phyloP scores from a whole-genome alignment of 768 basidiomycete genomes.

The Russula sp. region DNA sequence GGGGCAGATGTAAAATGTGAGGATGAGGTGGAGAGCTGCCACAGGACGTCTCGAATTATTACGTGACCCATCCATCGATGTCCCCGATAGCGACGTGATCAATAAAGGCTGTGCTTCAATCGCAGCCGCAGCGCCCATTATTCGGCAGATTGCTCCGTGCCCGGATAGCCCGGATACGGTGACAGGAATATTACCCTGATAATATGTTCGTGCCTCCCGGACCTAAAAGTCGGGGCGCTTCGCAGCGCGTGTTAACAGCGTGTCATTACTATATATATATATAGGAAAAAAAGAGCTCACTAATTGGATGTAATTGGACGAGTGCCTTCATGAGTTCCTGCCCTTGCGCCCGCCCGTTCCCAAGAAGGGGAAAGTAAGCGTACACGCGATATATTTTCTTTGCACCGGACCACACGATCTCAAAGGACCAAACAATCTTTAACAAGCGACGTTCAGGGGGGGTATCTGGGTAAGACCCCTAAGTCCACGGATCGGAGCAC shows the following conservation, averaged over 20 bases:
- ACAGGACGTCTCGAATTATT: conserved; percentile 13
- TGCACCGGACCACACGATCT: conserved; percentile 21
- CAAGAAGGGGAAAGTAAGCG: conserved; percentile 22
- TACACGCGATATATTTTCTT: conserved; percentile 22
- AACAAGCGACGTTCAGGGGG: conserved; percentile 18
- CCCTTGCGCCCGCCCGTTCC: conserved; percentile 21
- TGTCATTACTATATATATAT: conserved; percentile 6
- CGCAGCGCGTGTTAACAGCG: conserved; percentile 21
- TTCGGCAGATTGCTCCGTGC: conserved; percentile 19
- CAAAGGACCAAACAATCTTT: conserved; percentile 21
- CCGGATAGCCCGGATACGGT: conserved; percentile 17
- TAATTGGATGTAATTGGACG: conserved; percentile 21
- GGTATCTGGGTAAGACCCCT: conserved; percentile 15
- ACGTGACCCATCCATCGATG: conserved; percentile 22
- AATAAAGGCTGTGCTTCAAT: conserved; percentile 17
- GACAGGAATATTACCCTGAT: conserved; percentile 19
- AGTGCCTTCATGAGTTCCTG: conserved; percentile 22
- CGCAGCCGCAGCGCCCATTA: conserved; percentile 23
- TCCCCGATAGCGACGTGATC: conserved; percentile 21
- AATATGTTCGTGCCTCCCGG: conserved; percentile 23
- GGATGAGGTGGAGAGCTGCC: conserved; percentile 13
- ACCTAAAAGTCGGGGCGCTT: conserved; percentile 19
- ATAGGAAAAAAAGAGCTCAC: conserved; percentile 12
- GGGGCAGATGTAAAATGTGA: conserved; percentile 5
- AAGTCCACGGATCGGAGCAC: conserved; percentile 18